Evolutionary conservation across 1,284 basidiomycete species (phyloP).

Genomic region (Neolentinus lepideus): DNA sequence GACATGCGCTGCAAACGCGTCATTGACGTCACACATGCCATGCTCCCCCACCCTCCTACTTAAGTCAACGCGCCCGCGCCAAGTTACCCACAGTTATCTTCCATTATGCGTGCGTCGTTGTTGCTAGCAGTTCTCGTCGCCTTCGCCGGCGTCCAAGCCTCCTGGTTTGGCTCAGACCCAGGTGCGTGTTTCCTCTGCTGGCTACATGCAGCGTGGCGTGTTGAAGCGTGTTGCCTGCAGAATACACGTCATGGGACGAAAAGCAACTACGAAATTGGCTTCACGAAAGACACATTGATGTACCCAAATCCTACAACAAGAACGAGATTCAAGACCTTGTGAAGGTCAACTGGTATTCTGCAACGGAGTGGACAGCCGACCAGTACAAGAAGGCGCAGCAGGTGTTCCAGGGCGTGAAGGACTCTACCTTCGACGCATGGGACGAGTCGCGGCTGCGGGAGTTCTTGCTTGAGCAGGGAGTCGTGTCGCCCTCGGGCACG

Average conservation of each 20-base stretch:
- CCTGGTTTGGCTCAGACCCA: slow-evolving; percentile 43
- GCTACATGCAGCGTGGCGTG: slow-evolving; percentile 2
- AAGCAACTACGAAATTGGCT: slow-evolving; percentile 67
- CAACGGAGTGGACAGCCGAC: slow-evolving; percentile 48
- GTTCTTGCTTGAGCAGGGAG: slow-evolving; percentile 82
- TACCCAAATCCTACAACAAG: slow-evolving; percentile 40
- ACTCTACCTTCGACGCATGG: slow-evolving; percentile 50
- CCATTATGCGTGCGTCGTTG: slow-evolving; percentile 1
- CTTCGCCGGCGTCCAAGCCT: slow-evolving; percentile 36
- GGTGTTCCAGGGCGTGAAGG: slow-evolving; percentile 45
- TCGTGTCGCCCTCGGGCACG: slow-evolving; percentile 74
- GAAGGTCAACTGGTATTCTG: slow-evolving; percentile 56
- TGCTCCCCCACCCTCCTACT: not conserved
- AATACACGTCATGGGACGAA: slow-evolving; percentile 58
- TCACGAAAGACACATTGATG: slow-evolving; percentile 57
- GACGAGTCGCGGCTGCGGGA: slow-evolving; percentile 75
- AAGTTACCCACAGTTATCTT: not conserved
- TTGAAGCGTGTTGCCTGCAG: slow-evolving; percentile 23
- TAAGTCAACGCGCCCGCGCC: not conserved
- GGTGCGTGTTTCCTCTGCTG: slow-evolving; percentile 10
- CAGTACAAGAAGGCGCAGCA: slow-evolving; percentile 62
- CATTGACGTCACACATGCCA: slow-evolving; percentile 2
- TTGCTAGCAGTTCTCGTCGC: slow-evolving; percentile 23
- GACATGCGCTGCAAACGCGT: not conserved
- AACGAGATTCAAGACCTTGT: slow-evolving; percentile 51